Evolutionary conservation across 306 rosid species (phyloP), one percentile per base, ranked within the genome.

Genomic region (Medicago arabica): DNA sequence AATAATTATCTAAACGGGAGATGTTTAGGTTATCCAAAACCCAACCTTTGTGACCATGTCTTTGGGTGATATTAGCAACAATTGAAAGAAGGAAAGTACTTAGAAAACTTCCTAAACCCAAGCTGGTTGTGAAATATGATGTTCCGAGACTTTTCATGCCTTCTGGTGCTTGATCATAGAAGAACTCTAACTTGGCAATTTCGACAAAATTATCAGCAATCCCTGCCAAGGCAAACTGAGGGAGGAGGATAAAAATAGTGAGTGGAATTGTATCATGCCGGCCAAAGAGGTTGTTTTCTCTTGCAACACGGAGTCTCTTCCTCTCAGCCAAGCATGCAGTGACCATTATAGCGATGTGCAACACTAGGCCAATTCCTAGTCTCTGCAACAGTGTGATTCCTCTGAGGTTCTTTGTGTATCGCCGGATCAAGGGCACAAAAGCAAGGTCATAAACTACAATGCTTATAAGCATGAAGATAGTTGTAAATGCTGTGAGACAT

Each of bases 321-420:
- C 88, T 82, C 69, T 89, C 97, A 0, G 66, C 83, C 0, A 91
- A 75, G 76, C 68, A 81, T 51, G 97, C 92, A 55, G 39, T 64
- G 68, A 85, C 41, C 96, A 85, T 84, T 76, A 89, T 55, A 3
- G 72, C 46, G 34, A 65, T 19, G 36, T 91, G 92, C 21, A 91
- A 3, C 41, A 80, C 83, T 16, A 93, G 87, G 69, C 98, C 94
- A 57, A 81, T 79, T 23, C 96, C 91, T 15, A 93, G 75, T 83
- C 98, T 88, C 61, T 89, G 93, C n/a, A 89, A 85, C 85, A 91
- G 13, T 62, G 98, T 84, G 82, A 93, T 86, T 38, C 98, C 97
- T 75, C 94, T 83, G 1, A 96, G 96, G 81, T 91, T 93, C 36
- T 77, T 83, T 1, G 96, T 91, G 80, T 84, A 91, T 43, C 13